phyloP scores from a whole-genome alignment of 805 yeast species.

The Lipomyces lipofer region DNA sequence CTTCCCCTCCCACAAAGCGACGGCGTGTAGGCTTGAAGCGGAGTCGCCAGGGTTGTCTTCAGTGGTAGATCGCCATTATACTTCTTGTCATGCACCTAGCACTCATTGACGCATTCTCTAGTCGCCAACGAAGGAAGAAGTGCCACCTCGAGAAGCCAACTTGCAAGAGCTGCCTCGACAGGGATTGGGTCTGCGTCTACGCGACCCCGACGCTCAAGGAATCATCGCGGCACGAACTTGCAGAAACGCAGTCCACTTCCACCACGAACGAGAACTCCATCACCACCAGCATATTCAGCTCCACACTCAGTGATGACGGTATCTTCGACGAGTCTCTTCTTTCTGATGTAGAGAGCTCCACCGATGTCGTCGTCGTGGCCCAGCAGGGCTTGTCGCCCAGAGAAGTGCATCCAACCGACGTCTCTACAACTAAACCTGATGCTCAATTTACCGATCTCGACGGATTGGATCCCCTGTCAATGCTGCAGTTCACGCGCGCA shows the following conservation, averaged over 20 bases:
- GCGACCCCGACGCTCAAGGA: conserved; percentile 8
- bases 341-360: neutral
- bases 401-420: too few species aligned
- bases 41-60: conserved; percentile 26
- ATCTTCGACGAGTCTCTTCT: neutral
- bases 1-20: too few species aligned
- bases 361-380: neutral
- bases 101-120: neutral
- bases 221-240: too few species aligned
- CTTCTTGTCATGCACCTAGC: neutral
- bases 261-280: too few species aligned
- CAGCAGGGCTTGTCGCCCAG: too few species aligned
- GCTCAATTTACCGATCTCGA: too few species aligned
- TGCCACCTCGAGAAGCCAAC: conserved; percentile 21
- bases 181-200: conserved; percentile 24
- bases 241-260: too few species aligned
- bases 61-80: conserved; percentile 13
- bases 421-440: too few species aligned
- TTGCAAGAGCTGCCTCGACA: conserved; percentile 25
- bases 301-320: conserved; percentile 5
- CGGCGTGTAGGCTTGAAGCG: conserved; percentile 28
- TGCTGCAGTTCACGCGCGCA: conserved; percentile 19
- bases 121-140: conserved; percentile 29
- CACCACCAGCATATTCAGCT: neutral
- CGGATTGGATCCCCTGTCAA: conserved; percentile 23